Percentiles rank a stretch among this genome's conserved stretches.
Evolutionary conservation across 2,329 filamentous ascomycete species (phyloP).

Genomic region (Alternaria sp.): DNA sequence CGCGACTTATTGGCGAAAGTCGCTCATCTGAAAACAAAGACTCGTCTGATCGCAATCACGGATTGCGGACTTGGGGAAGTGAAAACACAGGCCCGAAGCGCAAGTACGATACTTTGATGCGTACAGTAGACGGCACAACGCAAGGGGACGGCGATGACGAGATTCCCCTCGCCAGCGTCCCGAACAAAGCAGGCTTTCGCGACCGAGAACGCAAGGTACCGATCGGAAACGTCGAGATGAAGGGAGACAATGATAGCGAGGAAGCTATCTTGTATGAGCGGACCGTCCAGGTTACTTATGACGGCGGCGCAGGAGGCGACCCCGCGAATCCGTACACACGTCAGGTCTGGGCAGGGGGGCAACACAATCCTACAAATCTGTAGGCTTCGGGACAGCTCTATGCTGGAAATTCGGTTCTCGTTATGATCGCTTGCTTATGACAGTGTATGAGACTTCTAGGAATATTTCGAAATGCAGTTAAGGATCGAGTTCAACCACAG

Average conservation of each 20-base stretch:
- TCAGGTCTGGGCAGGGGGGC: slow-evolving; percentile 6
- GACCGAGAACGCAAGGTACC: slow-evolving; percentile 7
- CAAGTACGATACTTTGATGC: slow-evolving; percentile 27
- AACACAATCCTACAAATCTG: background rate
- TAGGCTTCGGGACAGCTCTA: background rate
- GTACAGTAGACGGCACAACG: slow-evolving; percentile 19
- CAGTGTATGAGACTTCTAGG: background rate
- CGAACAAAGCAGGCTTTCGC: background rate
- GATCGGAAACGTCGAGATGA: background rate
- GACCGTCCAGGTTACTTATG: slow-evolving; percentile 28
- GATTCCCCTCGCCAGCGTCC: slow-evolving; percentile 15
- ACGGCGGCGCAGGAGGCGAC: slow-evolving; percentile 2
- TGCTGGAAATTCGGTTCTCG: background rate
- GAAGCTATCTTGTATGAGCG: slow-evolving; percentile 32
- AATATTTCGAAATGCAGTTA: background rate
- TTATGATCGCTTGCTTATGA: background rate
- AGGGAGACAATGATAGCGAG: slow-evolving; percentile 26
- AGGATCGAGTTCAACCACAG: background rate
- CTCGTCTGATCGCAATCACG: slow-evolving; percentile 12
- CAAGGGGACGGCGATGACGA: slow-evolving; percentile 9
- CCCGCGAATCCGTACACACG: slow-evolving; percentile 4
- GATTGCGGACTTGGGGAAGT: slow-evolving; percentile 24
- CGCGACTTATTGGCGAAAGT: slow-evolving; percentile 28
- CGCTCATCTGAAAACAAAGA: slow-evolving; percentile 10
- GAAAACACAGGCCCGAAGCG: slow-evolving; percentile 14